These are phyloP conservation scores for Omphalotus guepiniiformis DNA, from an alignment of 768 basidiomycete genomes.

Conservation along the genomic window DNA sequence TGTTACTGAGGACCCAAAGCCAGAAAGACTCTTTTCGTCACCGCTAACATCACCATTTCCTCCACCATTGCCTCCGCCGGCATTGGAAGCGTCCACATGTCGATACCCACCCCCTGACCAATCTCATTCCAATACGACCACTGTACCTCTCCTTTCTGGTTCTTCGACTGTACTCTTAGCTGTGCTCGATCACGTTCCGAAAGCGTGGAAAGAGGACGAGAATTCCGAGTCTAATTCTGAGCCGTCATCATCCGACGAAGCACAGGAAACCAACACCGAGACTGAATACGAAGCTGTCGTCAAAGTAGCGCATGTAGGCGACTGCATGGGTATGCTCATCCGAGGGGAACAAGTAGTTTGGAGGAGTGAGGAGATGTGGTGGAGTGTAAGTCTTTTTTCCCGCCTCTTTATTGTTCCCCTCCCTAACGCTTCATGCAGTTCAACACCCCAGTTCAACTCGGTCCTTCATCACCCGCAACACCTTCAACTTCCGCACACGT, in stretches of 20 bases:
- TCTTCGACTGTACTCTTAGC: constrained; percentile 69
- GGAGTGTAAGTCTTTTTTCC: constrained; percentile 47
- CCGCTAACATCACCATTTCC: constrained; percentile 20
- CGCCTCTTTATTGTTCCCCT: constrained; percentile 1
- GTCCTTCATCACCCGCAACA: constrained; percentile 26
- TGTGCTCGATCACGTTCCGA: constrained; percentile 45
- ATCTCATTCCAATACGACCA: background rate
- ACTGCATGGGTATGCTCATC: constrained; percentile 85
- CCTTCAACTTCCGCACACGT: constrained; percentile 63
- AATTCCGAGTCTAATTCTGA: too few relatives aligned
- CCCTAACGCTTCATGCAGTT: constrained; percentile 16
- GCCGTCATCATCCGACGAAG: background rate
- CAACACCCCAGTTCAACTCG: constrained; percentile 46
- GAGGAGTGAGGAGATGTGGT: constrained; percentile 93
- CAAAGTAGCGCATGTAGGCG: constrained; percentile 80
- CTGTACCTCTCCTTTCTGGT: constrained; percentile 47
- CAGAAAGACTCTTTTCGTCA: constrained; percentile 8
- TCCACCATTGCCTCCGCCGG: constrained; percentile 5
- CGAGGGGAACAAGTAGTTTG: constrained; percentile 76
- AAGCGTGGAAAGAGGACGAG: background rate
- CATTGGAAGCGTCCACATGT: background rate
- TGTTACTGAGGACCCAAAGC: constrained; percentile 15
- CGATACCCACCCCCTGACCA: too few relatives aligned
- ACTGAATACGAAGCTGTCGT: constrained; percentile 52
- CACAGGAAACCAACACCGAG: constrained; percentile 6